phyloP scores from a whole-genome alignment of 2,329 filamentous ascomycete species.

The Epichloe glyceriae region DNA sequence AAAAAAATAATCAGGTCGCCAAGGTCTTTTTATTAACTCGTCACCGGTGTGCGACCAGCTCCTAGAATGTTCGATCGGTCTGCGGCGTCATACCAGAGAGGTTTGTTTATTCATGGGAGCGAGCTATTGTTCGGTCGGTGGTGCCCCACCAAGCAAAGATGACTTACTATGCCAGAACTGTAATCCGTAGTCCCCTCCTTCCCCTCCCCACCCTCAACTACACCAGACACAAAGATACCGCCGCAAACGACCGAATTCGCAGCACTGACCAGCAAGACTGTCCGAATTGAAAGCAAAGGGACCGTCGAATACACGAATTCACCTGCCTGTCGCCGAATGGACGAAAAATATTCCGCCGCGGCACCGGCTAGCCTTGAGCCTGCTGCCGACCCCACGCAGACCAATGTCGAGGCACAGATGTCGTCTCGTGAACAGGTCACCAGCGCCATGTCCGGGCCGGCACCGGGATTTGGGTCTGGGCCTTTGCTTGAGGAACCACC shows the following conservation, averaged over 20 bases:
- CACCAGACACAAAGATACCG: not conserved
- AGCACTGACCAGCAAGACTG: not conserved
- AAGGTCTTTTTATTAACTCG: too few species aligned
- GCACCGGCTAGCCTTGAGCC: slow-evolving; percentile 6
- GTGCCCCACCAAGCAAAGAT: not conserved
- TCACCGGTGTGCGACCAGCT: too few species aligned
- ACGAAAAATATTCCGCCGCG: slow-evolving; percentile 6
- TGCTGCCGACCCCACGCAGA: slow-evolving; percentile 8
- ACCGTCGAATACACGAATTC: not conserved
- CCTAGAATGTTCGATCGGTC: not conserved
- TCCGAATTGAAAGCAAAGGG: not conserved
- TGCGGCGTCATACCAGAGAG: too few species aligned
- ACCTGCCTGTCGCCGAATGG: slow-evolving; percentile 6
- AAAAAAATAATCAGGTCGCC: too few species aligned
- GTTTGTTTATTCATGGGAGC: too few species aligned
- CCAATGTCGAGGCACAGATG: slow-evolving; percentile 7
- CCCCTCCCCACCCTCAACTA: not conserved
- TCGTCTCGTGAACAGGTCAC: slow-evolving; percentile 10
- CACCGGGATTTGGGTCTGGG: slow-evolving; percentile 2
- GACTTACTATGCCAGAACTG: not conserved
- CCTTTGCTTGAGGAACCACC: slow-evolving; percentile 1
- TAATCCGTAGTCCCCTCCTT: not conserved
- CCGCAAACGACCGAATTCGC: not conserved
- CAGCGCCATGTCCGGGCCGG: slow-evolving; percentile 4
- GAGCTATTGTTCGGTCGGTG: too few species aligned